Evolutionary conservation across 1,139 yeast species (phyloP).

Genomic region (Magnusiomyces magnusii): DNA sequence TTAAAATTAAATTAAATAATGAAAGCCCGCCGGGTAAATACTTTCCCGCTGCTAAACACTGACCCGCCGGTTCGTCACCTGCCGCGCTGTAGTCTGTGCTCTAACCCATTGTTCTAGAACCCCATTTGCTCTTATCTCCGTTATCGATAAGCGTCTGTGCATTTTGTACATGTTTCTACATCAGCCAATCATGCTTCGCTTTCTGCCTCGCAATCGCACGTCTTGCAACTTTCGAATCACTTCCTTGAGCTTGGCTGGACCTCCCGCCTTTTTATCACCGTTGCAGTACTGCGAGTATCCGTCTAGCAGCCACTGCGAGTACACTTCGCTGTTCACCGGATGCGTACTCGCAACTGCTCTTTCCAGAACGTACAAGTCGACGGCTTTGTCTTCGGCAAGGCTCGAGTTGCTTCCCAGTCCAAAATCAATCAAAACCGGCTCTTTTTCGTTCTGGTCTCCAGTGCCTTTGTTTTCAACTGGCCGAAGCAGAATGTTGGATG

Average conservation of each 20-base stretch:
- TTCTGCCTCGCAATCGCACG: slow-evolving; percentile 87
- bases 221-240: slow-evolving; percentile 62
- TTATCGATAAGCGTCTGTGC: too few species aligned
- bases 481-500: slow-evolving; percentile 70
- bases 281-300: slow-evolving; percentile 46
- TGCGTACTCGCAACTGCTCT: slow-evolving; percentile 90
- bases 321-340: slow-evolving; percentile 57
- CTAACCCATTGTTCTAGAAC: too few species aligned
- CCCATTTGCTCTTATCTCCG: too few species aligned
- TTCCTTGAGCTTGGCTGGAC: slow-evolving; percentile 40
- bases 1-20: too few species aligned
- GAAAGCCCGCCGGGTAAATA: too few species aligned
- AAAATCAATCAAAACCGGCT: slow-evolving; percentile 76
- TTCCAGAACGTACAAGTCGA: slow-evolving; percentile 88
- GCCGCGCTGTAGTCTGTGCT: too few species aligned
- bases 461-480: slow-evolving; percentile 15
- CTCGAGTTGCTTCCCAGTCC: slow-evolving; percentile 75
- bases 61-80: too few species aligned
- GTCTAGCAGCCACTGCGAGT: slow-evolving; percentile 61
- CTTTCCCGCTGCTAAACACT: too few species aligned
- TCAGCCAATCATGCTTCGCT: slow-evolving; percentile 86
- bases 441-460: slow-evolving; percentile 15
- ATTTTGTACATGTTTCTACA: too few species aligned
- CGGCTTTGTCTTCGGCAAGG: slow-evolving; percentile 88
- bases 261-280: slow-evolving; percentile 25